phyloP scores from a whole-genome alignment of 208 protist genomes.

The Leishmania aethiopica region DNA sequence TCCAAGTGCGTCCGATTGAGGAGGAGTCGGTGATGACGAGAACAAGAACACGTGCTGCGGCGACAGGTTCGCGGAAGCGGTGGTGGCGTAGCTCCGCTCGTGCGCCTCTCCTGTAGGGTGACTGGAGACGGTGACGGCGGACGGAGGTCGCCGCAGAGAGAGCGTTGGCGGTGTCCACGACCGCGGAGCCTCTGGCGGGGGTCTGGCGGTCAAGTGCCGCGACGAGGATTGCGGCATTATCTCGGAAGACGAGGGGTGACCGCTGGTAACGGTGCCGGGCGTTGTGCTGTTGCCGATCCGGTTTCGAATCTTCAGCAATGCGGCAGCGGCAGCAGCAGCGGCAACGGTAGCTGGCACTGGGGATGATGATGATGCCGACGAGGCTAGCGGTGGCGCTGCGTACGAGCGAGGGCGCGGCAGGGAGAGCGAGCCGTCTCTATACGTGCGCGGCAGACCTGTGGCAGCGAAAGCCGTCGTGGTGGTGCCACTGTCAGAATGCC shows the following conservation, averaged over 20 bases:
- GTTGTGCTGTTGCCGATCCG: neutral
- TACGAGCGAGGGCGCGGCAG: constrained; percentile 5
- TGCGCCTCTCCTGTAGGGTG: neutral
- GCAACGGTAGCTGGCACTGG: constrained; percentile 2
- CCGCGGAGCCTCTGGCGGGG: neutral
- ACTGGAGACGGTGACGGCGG: neutral
- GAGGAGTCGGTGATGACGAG: neutral
- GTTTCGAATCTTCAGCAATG: constrained; percentile 13
- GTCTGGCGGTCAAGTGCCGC: neutral
- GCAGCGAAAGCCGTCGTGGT: neutral
- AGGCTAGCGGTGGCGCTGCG: neutral
- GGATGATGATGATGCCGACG: constrained; percentile 1
- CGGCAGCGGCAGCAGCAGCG: constrained; percentile 11
- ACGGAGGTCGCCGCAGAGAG: neutral
- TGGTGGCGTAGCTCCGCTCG: neutral
- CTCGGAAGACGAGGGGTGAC: neutral
- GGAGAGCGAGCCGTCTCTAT: neutral
- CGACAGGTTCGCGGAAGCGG: neutral
- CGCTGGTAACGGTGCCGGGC: neutral
- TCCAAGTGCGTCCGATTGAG: no score
- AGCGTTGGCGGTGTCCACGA: neutral
- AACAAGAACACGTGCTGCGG: neutral
- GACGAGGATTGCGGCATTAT: neutral
- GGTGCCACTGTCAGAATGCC: neutral
- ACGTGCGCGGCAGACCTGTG: neutral